Evolutionary conservation across 177 flowering plant genomes (phyloP).

Genomic region (Vitis hybrid): DNA sequence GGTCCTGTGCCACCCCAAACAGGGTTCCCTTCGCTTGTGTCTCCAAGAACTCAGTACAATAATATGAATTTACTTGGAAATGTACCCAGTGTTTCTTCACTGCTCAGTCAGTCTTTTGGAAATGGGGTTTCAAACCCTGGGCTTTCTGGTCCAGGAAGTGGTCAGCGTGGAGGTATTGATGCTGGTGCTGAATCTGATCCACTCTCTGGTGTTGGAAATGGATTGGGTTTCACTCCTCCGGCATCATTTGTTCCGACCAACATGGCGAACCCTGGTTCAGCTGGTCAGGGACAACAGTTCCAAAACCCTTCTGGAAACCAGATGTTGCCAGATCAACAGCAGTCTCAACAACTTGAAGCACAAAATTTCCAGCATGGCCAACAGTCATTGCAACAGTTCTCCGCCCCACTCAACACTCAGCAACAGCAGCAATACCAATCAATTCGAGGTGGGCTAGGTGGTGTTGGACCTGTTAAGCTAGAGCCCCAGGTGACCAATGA

Average conservation of each 20-base stretch:
- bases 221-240: slow-evolving; percentile 57
- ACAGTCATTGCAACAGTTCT: slow-evolving; percentile 65
- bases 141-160: slow-evolving; percentile 55
- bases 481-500: slow-evolving; percentile 70
- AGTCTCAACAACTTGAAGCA: slow-evolving; percentile 61
- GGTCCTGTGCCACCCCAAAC: slow-evolving; percentile 56
- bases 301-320: slow-evolving; percentile 49
- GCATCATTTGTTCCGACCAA: slow-evolving; percentile 47
- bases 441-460: slow-evolving; percentile 52
- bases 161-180: slow-evolving; percentile 63
- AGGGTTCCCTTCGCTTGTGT: slow-evolving; percentile 60
- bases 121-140: slow-evolving; percentile 66
- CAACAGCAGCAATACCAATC: slow-evolving; percentile 58
- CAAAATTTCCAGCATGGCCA: slow-evolving; percentile 77
- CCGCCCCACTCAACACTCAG: slow-evolving; percentile 41
- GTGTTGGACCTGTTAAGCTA: slow-evolving; percentile 70
- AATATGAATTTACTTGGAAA: slow-evolving; percentile 71
- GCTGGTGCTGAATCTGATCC: slow-evolving; percentile 84
- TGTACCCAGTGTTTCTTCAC: slow-evolving; percentile 63
- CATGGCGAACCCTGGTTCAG: slow-evolving; percentile 39
- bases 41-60: slow-evolving; percentile 65
- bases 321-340: slow-evolving; percentile 63
- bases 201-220: slow-evolving; percentile 62
- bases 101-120: slow-evolving; percentile 71
- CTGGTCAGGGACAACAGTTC: slow-evolving; percentile 74